Conservation (phyloP, 345 rosid genomes). For the Fremontodendron californicum region DNA sequence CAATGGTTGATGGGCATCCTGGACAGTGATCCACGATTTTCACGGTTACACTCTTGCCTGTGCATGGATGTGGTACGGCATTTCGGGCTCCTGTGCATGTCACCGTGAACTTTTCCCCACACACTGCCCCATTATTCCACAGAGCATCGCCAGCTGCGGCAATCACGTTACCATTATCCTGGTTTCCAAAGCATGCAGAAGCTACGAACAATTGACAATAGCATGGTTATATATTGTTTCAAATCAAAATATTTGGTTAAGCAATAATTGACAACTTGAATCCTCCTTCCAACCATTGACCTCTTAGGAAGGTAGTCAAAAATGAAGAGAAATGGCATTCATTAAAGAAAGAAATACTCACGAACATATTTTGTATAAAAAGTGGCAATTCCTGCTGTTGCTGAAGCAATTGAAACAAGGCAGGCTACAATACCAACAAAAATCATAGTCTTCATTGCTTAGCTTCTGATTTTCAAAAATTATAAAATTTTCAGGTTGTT, state of each 20-base stretch:
- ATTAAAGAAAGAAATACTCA: conserved; percentile 6
- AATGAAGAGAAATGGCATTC: not conserved
- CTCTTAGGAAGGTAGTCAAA: no score
- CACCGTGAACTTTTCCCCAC: conserved; percentile 15
- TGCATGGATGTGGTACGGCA: conserved; percentile 17
- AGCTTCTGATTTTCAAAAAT: not conserved
- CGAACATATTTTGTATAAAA: conserved; percentile 13
- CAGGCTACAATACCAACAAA: not conserved
- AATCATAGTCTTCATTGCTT: not conserved
- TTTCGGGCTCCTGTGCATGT: conserved; percentile 15
- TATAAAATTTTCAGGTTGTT: not conserved
- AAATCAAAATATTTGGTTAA: not conserved
- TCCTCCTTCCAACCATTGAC: no score
- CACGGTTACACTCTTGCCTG: conserved; percentile 18
- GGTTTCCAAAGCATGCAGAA: conserved; percentile 20
- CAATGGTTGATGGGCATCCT: conserved; percentile 24
- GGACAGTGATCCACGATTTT: conserved; percentile 25
- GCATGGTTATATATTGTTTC: not conserved
- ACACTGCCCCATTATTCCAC: conserved; percentile 22
- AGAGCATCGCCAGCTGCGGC: conserved; percentile 25
- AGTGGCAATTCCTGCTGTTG: conserved; percentile 23
- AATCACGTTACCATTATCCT: conserved; percentile 11
- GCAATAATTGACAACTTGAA: not conserved
- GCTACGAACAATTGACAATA: not conserved
- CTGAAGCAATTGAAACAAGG: conserved; percentile 13